Conservation (phyloP, 1,284 basidiomycete genomes). For the Ganoderma meredithae region DNA sequence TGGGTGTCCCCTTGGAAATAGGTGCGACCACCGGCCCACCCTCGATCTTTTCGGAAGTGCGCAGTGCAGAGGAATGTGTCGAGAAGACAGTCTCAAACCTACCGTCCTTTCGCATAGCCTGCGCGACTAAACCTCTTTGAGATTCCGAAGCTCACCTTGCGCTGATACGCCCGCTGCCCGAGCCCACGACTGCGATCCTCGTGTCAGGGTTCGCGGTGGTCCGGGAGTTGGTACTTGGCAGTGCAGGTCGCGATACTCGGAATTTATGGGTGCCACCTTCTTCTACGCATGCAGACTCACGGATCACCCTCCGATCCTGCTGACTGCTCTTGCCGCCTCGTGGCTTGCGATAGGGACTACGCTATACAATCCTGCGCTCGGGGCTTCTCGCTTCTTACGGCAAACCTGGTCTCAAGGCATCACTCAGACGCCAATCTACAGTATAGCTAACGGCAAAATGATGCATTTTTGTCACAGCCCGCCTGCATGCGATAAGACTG, state of each 20-base stretch:
- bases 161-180: neutral
- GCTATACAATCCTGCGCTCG: constrained; percentile 14
- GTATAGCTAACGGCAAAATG: neutral
- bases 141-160: neutral
- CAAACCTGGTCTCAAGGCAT: constrained; percentile 12
- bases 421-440: neutral
- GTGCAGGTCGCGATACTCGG: neutral
- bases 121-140: constrained; percentile 4
- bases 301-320: constrained; percentile 18
- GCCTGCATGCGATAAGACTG: neutral
- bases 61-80: constrained; percentile 6
- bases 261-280: neutral
- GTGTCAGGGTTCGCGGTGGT: constrained; percentile 3
- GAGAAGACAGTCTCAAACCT: neutral
- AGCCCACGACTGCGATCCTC: constrained; percentile 4
- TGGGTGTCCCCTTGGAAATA: neutral
- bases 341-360: constrained; percentile 27
- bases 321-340: constrained; percentile 23
- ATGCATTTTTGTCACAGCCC: neutral
- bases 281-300: neutral
- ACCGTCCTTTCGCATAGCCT: neutral
- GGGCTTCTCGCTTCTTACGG: constrained; percentile 18
- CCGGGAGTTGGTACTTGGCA: neutral
- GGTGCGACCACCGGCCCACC: constrained; percentile 1
- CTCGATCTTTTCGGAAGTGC: neutral